These are phyloP conservation scores for Brassica rapa DNA, from an alignment of 345 rosid species.

Conservation along the genomic window DNA sequence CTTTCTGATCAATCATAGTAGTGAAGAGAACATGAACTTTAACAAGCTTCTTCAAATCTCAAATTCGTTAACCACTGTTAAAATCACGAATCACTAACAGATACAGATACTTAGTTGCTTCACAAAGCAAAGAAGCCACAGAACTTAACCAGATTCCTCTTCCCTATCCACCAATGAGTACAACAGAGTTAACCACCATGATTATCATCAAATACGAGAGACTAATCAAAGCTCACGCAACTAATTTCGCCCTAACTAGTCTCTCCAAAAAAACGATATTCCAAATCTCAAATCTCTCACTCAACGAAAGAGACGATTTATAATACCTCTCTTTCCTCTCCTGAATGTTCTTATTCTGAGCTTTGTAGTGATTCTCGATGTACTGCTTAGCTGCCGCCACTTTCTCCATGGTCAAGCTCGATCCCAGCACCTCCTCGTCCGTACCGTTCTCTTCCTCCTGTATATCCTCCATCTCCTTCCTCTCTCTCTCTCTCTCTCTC, in stretches of 20 bases:
- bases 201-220: constrained; percentile 11
- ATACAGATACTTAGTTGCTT: background rate
- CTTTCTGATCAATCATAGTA: background rate
- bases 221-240: constrained; percentile 33
- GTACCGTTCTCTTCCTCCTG: constrained; percentile 52
- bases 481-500: constrained; percentile 30
- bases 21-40: background rate
- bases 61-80: background rate
- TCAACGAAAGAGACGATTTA: background rate
- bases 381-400: constrained; percentile 97
- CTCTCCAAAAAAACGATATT: constrained; percentile 19
- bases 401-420: constrained; percentile 97
- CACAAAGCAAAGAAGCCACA: constrained; percentile 14
- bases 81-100: background rate
- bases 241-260: constrained; percentile 29
- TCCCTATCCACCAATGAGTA: constrained; percentile 2
- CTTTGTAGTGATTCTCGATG: constrained; percentile 95
- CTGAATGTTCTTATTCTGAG: constrained; percentile 84
- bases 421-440: constrained; percentile 68
- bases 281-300: constrained; percentile 34
- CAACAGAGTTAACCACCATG: background rate
- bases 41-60: background rate
- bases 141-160: constrained; percentile 8
- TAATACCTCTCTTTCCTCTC: constrained; percentile 91
- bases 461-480: constrained; percentile 49